These are phyloP conservation scores for Aspergillus funiculosus DNA, from an alignment of 495 filamentous ascomycete species.

Conservation along the genomic window DNA sequence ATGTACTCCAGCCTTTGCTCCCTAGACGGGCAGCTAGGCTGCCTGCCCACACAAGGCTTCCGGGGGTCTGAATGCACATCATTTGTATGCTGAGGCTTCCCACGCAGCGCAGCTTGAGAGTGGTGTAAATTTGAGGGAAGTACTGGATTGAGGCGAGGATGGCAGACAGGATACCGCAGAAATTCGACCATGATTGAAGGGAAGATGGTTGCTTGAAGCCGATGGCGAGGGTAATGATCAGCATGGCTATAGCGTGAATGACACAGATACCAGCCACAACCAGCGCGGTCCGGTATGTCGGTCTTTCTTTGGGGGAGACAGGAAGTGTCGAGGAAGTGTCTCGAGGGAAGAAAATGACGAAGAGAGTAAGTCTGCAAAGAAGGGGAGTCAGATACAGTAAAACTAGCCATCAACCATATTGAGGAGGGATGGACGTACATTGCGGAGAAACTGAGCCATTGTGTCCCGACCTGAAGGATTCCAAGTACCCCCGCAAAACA, in stretches of 20 bases:
- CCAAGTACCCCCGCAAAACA: constrained; percentile 82
- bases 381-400: not conserved
- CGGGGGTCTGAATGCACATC: constrained; percentile 98
- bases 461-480: constrained; percentile 80
- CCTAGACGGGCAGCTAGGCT: constrained; percentile 80
- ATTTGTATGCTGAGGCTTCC: constrained; percentile 90
- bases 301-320: constrained; percentile 29
- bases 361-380: constrained; percentile 63
- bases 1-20: constrained; percentile 84
- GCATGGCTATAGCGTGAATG: constrained; percentile 61
- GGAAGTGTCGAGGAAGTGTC: constrained; percentile 44
- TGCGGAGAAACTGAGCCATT: constrained; percentile 85
- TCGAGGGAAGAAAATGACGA: constrained; percentile 77
- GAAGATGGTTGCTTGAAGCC: constrained; percentile 49
- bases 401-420: not conserved
- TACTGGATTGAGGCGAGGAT: constrained; percentile 85
- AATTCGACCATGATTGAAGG: constrained; percentile 71
- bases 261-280: constrained; percentile 63
- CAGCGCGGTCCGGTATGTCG: constrained; percentile 70
- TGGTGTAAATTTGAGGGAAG: constrained; percentile 89
- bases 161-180: constrained; percentile 71
- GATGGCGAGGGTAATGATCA: constrained; percentile 60
- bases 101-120: constrained; percentile 73
- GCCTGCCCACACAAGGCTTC: constrained; percentile 78
- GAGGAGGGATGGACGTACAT: constrained; percentile 57